These are phyloP conservation scores for Amyloporia xantha DNA, from an alignment of 768 basidiomycete genomes.

Conservation along the genomic window DNA sequence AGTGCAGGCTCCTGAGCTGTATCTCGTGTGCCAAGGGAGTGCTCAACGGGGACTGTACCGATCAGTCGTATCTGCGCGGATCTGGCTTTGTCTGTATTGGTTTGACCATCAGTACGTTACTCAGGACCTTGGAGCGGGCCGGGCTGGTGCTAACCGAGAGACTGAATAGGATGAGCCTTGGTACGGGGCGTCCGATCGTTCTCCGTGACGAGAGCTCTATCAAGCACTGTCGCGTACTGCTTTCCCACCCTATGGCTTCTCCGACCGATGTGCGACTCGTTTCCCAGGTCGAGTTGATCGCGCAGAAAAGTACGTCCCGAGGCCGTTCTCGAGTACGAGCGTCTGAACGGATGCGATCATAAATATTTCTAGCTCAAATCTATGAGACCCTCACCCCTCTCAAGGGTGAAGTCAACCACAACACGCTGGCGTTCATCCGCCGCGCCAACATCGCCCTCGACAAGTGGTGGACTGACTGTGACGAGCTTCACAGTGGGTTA, in stretches of 20 bases:
- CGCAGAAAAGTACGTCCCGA: constrained; percentile 69
- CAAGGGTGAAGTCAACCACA: constrained; percentile 80
- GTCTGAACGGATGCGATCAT: too few species aligned
- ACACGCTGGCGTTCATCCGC: constrained; percentile 80
- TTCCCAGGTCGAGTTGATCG: constrained; percentile 83
- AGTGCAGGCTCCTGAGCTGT: not conserved
- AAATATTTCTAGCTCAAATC: constrained; percentile 74
- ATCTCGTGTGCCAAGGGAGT: constrained; percentile 2
- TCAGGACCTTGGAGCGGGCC: not conserved
- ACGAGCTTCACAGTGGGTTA: constrained; percentile 69
- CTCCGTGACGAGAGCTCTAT: constrained; percentile 86
- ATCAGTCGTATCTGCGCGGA: constrained; percentile 87
- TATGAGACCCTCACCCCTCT: constrained; percentile 84
- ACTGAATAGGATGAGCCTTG: constrained; percentile 85
- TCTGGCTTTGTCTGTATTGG: constrained; percentile 94
- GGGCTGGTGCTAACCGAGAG: too few species aligned
- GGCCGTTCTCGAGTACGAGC: not conserved
- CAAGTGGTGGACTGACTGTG: constrained; percentile 88
- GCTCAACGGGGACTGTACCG: too few species aligned
- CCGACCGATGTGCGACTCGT: constrained; percentile 87
- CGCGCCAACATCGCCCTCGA: constrained; percentile 82
- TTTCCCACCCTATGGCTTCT: constrained; percentile 82
- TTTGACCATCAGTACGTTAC: constrained; percentile 89
- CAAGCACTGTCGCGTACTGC: constrained; percentile 72
- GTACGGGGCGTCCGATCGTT: constrained; percentile 86